Conservation (phyloP, 179 eudicot genomes). For the Beta corolliflora region DNA sequence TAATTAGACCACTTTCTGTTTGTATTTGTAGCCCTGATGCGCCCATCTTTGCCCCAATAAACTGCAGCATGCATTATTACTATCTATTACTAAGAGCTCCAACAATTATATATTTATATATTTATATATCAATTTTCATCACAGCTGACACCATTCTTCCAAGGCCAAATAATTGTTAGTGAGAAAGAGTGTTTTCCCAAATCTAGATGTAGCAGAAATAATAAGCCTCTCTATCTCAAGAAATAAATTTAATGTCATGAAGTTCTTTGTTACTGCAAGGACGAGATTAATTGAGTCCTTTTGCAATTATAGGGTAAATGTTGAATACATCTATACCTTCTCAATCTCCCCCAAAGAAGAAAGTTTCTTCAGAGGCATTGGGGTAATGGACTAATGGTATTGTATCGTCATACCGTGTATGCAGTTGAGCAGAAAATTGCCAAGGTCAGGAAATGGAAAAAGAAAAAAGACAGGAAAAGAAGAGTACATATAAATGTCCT, state of each 20-base stretch:
- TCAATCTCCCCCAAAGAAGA: not conserved
- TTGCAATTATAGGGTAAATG: not conserved
- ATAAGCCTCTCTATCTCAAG: not conserved
- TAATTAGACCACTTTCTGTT: slow-evolving; percentile 81
- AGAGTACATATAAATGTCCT: not conserved
- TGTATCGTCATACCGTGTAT: not conserved
- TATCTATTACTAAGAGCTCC: not conserved
- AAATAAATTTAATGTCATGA: not conserved
- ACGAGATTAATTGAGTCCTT: not conserved
- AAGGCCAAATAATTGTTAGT: not conserved
- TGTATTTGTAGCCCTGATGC: slow-evolving; percentile 78
- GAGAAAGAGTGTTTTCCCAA: not conserved
- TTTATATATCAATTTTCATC: no score
- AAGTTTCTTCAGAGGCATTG: not conserved
- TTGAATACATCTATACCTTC: not conserved
- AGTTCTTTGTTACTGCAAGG: not conserved
- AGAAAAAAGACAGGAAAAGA: not conserved
- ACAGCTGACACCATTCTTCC: not conserved
- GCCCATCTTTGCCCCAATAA: slow-evolving; percentile 97
- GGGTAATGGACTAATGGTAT: not conserved
- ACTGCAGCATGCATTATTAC: slow-evolving; percentile 50
- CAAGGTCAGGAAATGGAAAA: not conserved
- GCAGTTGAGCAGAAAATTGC: not conserved
- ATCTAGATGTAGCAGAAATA: not conserved
- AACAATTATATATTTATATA: not conserved